phyloP scores from a whole-genome alignment of 495 filamentous ascomycete species.

The Friedmanniomyces endolithicus region DNA sequence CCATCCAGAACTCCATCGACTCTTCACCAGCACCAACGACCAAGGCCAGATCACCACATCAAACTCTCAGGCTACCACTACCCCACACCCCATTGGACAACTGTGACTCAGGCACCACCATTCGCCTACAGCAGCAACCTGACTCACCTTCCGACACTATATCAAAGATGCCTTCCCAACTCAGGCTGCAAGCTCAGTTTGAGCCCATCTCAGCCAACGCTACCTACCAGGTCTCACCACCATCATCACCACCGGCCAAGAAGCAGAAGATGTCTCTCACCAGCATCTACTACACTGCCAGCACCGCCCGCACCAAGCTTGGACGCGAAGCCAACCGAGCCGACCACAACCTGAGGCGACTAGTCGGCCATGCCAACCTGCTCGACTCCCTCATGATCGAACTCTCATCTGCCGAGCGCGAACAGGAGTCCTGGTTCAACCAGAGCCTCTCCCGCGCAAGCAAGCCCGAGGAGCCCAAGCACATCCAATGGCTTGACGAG shows the following conservation, averaged over 20 bases:
- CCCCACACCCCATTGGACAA: not conserved
- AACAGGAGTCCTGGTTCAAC: slow-evolving; percentile 98
- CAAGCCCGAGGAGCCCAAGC: slow-evolving; percentile 45
- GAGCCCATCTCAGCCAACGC: slow-evolving; percentile 17
- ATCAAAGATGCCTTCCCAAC: slow-evolving; percentile 23
- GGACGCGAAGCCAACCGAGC: slow-evolving; percentile 73
- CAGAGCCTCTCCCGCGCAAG: slow-evolving; percentile 69
- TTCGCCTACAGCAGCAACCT: slow-evolving; percentile 1
- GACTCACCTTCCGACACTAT: slow-evolving; percentile 13
- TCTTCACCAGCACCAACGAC: not conserved
- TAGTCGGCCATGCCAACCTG: slow-evolving; percentile 96
- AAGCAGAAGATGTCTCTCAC: slow-evolving; percentile 87
- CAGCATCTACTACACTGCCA: slow-evolving; percentile 94
- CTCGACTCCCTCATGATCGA: slow-evolving; percentile 94
- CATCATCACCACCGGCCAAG: slow-evolving; percentile 37
- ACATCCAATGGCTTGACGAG: slow-evolving; percentile 80
- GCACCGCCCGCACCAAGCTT: slow-evolving; percentile 92
- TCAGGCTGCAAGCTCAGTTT: slow-evolving; percentile 17
- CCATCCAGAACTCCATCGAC: not conserved
- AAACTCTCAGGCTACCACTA: not conserved
- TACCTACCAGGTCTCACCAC: slow-evolving; percentile 14
- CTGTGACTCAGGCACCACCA: slow-evolving; percentile 16
- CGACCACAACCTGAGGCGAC: slow-evolving; percentile 86
- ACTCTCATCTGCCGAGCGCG: slow-evolving; percentile 82
- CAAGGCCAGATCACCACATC: not conserved